Evolutionary conservation across 2,329 filamentous ascomycete species (phyloP).

Genomic region (Diaporthe batatas): DNA sequence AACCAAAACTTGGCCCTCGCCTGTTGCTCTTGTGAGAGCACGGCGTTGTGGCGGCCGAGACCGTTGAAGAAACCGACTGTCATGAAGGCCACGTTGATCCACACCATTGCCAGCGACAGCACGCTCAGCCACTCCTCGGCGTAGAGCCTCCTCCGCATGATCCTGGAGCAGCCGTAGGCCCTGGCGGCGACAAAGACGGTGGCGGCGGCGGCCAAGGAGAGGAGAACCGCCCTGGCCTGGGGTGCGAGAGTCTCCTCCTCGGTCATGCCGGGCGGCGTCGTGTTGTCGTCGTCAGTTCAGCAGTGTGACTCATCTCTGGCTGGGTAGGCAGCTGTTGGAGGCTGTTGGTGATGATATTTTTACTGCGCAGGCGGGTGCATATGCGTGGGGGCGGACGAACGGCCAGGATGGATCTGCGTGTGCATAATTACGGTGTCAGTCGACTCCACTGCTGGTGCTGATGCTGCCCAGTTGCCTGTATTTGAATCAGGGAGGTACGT

Average conservation of each 20-base stretch:
- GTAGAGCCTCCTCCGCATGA: constrained; percentile 16
- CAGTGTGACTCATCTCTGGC: neutral
- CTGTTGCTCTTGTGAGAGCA: constrained; percentile 10
- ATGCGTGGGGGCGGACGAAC: neutral
- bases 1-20: constrained; percentile 18
- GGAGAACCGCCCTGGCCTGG: neutral
- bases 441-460: neutral
- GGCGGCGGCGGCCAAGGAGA: neutral
- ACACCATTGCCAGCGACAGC: constrained; percentile 16
- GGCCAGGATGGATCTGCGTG: neutral
- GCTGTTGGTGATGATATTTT: neutral
- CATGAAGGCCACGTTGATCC: constrained; percentile 21
- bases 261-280: constrained; percentile 20
- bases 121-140: constrained; percentile 26
- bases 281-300: neutral
- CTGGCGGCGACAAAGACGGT: constrained; percentile 24
- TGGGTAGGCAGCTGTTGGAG: neutral
- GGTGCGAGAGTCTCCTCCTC: constrained; percentile 14
- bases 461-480: constrained; percentile 3
- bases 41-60: constrained; percentile 1
- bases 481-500: neutral
- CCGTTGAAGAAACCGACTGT: neutral
- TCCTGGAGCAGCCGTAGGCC: constrained; percentile 15
- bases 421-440: neutral
- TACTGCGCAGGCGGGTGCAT: neutral